Evolutionary conservation across 2,329 filamentous ascomycete species (phyloP), one percentile per base, ranked within the genome.

Genomic region (Calcarisporium arbuscula): DNA sequence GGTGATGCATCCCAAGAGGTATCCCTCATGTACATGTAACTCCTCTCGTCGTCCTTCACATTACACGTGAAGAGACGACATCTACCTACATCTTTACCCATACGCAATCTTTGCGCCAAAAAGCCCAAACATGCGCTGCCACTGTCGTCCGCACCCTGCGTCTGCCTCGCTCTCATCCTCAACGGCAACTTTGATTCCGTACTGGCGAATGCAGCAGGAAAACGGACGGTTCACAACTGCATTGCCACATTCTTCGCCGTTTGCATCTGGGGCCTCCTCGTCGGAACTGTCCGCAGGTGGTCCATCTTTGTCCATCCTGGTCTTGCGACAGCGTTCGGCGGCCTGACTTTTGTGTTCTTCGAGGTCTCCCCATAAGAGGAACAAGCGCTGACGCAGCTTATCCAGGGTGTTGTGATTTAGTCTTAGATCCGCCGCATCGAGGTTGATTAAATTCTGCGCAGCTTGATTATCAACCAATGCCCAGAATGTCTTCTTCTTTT

Each of bases 331-430:
- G 40, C 50, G 43, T 5, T 30, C 35, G 44, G 52, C 57, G 38
- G 48, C 40, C 15, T 47, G 53, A 3, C 50, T 48, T 52, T 84
- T 86, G 30, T 64, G 56, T 52, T 94, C 86, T 51, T 89, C 80
- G 2, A 95, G 65, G 41, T 95, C 76, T 2, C 90, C 90, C 89
- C 90, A 96, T 2, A 95, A 66, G 22, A 77, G 63, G 52, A 82
- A 90, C 36, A 95, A 65, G 46, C 74, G 80, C 46, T 94, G 76
- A 32, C 76, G 72, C 5, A 95, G 60, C 6, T 55, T 42, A 4
- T 48, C 53, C 1, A 92, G 61, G 2, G 60, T 50, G 1, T 55
- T 33, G 3, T 57, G 47, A 28, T 82, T 62, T n/a, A 57, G 52
- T 15, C 68, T 70, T 21, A 95, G 67, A 54, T 75, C 58, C 30